Evolutionary conservation across 352 stramenopile species (phyloP).

Genomic region (Globisporangium emineosum): DNA sequence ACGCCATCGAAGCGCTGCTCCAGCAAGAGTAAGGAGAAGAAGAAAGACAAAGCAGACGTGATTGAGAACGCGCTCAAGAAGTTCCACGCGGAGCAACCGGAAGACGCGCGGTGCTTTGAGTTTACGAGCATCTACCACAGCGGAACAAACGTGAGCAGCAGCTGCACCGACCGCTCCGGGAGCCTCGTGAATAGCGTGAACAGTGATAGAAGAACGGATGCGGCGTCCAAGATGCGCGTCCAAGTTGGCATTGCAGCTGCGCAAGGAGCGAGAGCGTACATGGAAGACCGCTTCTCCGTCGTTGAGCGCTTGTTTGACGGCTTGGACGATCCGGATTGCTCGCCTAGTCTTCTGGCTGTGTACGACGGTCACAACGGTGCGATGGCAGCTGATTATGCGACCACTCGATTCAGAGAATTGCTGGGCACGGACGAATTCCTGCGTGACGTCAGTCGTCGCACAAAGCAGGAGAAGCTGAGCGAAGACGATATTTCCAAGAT

Average conservation of each 20-base stretch:
- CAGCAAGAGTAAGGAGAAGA: slow-evolving; percentile 46
- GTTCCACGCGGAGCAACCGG: slow-evolving; percentile 30
- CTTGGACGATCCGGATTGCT: slow-evolving; percentile 33
- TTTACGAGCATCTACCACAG: slow-evolving; percentile 48
- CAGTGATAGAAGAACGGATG: slow-evolving; percentile 15
- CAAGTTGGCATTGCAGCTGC: slow-evolving; percentile 46
- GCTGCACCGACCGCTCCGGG: slow-evolving; percentile 3
- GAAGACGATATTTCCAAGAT: slow-evolving; percentile 50
- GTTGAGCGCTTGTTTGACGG: slow-evolving; percentile 55
- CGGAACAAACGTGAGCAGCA: slow-evolving; percentile 3
- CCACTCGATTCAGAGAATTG: slow-evolving; percentile 55
- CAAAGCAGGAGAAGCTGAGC: slow-evolving; percentile 26
- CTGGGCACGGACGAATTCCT: slow-evolving; percentile 47
- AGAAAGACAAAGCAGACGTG: slow-evolving; percentile 54
- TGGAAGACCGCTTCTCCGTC: slow-evolving; percentile 77
- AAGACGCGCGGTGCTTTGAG: slow-evolving; percentile 34
- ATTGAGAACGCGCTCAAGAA: slow-evolving; percentile 59
- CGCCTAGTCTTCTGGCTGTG: slow-evolving; percentile 56
- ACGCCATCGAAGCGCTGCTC: slow-evolving; percentile 47
- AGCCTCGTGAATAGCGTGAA: slow-evolving; percentile 14
- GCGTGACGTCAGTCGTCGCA: slow-evolving; percentile 40
- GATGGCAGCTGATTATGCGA: slow-evolving; percentile 62
- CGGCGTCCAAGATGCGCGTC: slow-evolving; percentile 32
- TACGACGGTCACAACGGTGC: slow-evolving; percentile 80
- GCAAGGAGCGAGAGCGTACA: slow-evolving; percentile 70